A percentile compares a stretch with the other conserved stretches of the same genome.
These are phyloP conservation scores for Lanzia echinophila DNA, from an alignment of 2,329 filamentous ascomycete genomes.

Conservation along the genomic window DNA sequence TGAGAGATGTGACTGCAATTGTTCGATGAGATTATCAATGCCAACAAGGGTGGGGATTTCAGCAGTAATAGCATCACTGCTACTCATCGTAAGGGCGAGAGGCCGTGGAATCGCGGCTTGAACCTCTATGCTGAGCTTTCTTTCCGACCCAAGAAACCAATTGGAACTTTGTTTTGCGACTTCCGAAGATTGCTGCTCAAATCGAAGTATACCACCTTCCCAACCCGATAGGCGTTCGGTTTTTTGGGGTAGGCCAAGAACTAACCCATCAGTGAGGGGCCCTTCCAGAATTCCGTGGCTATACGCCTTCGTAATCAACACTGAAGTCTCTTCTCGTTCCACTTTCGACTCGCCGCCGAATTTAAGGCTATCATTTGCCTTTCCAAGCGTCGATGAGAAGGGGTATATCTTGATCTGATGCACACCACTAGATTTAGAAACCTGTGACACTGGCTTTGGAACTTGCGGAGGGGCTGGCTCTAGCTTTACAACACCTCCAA, in stretches of 20 bases:
- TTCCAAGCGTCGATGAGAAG: conserved; percentile 54
- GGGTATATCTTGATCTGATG: conserved; percentile 71
- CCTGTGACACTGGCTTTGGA: conserved; percentile 12
- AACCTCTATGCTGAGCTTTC: conserved; percentile 66
- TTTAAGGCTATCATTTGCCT: conserved; percentile 60
- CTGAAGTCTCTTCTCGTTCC: conserved; percentile 70
- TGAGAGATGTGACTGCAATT: conserved; percentile 68
- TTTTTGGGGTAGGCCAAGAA: conserved; percentile 55
- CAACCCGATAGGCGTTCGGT: conserved; percentile 54
- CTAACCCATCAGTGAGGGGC: conserved; percentile 81
- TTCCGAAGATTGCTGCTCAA: conserved; percentile 54
- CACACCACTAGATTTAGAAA: conserved; percentile 40
- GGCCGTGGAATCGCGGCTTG: conserved; percentile 67
- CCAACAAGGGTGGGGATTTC: conserved; percentile 63
- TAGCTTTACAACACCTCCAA: conserved; percentile 81
- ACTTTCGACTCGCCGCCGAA: conserved; percentile 85
- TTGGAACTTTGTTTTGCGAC: conserved; percentile 42
- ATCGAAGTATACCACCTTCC: conserved; percentile 77
- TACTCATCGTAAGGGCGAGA: conserved; percentile 38
- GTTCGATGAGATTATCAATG: conserved; percentile 68
- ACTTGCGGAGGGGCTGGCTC: conserved; percentile 61
- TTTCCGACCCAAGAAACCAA: conserved; percentile 76
- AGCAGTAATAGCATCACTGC: conserved; percentile 41
- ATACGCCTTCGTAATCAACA: conserved; percentile 67
- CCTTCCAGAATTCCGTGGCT: conserved; percentile 66